Base-by-base conservation (phyloP, 352 stramenopile species). In the Phytophthora crassamura region DNA sequence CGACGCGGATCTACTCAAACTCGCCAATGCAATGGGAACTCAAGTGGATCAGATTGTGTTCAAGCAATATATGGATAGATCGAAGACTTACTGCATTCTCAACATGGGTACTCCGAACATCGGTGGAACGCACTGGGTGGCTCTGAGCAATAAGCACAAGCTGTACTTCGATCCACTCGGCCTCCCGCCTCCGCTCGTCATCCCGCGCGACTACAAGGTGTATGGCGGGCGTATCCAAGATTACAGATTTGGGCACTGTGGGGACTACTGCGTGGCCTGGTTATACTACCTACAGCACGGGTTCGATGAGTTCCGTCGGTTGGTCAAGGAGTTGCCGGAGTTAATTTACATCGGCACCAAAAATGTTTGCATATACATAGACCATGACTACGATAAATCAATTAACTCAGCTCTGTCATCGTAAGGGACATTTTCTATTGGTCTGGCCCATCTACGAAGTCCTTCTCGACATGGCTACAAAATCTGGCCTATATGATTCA, bases 81-180 rank as follows among this genome's bases (percentile, higher is more conserved):
- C 7, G 4, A 25, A 22, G 11, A 22, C 48, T 39, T 58, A 58
- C n/a, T 22, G 12, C 40, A 59, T 59, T 18, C 9, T 59, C 4
- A 59, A 59, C 10, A 59, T 59, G 50, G 50, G 50, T 2, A 49
- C 50, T 10, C 50, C 36, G 22, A n/a, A 49, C 5, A 59, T 59
- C 22, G 36, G 22, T 12, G 50, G 50, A 6, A 59, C 50, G n/a
- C 50, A 59, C 30, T 59, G 50, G 50, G 9, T 58, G 2, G 36
- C 12, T 25, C 3, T 25, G 22, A 41, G 22, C 11, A 59, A 59
- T 8, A 59, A 49, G 9, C 14, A 59, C 16, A 57, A 47, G 20
- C 2, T 35, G 12, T 57, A 57, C 18, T 57, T 39, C 25, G 36
- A 57, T 47, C 49, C 49, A 7, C 20, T 57, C 22, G 40, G 40